Conservation (phyloP, 495 filamentous ascomycete species). For the Penicillium nucicola region DNA sequence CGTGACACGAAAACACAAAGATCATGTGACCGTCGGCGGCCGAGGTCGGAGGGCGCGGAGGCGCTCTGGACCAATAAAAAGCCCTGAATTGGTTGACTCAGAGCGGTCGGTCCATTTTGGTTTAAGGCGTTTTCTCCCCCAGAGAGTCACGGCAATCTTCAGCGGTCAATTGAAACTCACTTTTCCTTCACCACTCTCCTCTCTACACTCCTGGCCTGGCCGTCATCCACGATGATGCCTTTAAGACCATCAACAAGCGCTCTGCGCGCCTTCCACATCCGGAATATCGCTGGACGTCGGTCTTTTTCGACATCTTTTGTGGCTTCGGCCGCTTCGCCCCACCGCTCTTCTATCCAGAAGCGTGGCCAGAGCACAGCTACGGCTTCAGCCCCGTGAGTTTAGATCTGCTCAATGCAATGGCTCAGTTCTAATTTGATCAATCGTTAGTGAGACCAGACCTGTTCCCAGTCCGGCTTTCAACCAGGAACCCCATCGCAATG, state of each 20-base stretch:
- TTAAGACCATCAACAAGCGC: conserved; percentile 48
- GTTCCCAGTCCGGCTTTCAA: conserved; percentile 73
- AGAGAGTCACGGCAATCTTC: conserved; percentile 19
- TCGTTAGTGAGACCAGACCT: conserved; percentile 43
- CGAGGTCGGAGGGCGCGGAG: conserved; percentile 36
- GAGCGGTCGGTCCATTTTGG: conserved; percentile 19
- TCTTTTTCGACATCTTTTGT: conserved; percentile 41
- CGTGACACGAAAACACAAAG: conserved; percentile 3
- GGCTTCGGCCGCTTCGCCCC: conserved; percentile 42
- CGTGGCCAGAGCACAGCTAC: conserved; percentile 50
- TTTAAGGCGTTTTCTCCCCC: conserved; percentile 25
- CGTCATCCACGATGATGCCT: conserved; percentile 47
- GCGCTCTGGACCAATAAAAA: conserved; percentile 24
- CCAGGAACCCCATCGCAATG: conserved; percentile 53
- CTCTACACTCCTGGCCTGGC: conserved; percentile 26
- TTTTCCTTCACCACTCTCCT: conserved; percentile 18
- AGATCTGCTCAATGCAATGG: not conserved
- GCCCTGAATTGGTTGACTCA: conserved; percentile 26
- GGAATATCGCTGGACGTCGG: conserved; percentile 37
- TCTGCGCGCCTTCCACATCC: conserved; percentile 42
- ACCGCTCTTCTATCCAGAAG: conserved; percentile 44
- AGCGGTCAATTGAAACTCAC: conserved; percentile 12
- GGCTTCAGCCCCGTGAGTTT: conserved; percentile 42
- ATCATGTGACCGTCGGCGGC: conserved; percentile 10
- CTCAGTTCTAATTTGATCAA: not conserved